Base-by-base conservation (phyloP, 2,329 filamentous ascomycete genomes). In the Truncatella angustata region DNA sequence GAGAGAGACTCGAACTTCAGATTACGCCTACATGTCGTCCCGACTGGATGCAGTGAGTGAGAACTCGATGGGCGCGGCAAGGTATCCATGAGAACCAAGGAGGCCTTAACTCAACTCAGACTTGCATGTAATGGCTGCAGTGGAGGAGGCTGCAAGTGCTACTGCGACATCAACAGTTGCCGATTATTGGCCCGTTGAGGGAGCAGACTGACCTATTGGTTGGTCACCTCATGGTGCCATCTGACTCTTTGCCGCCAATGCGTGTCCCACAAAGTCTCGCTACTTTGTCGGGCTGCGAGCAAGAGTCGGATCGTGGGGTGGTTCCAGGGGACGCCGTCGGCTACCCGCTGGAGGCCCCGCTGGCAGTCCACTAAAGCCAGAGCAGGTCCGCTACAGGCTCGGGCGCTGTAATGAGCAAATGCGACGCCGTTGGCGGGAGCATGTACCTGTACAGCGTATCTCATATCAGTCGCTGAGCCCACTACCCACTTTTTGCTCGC, bases 141-240 rank as follows among this genome's bases (percentile, higher is more conserved):
- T 35, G 18, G 46, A 42, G 14, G 48, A 30, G n/a, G 35, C 48
- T 44, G 49, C 49, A 51, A 51, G 49, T 51, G 49, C 49, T 45
- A 44, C 37, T 51, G 48, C 48, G 32, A 35, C 48, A 34, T 32
- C n/a, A 18, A 36, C 39, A 51, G 39, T 21, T 24, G 40, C 49
- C 26, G 37, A 51, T 51, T 51, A 51, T 51, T 51, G 49, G 49
- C 37, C 20, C 11, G 20, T 44, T 45, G 26, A n/a, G 21, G 5
- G 28, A 45, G 37, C 37, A 51, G 26, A 18, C 49, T 44, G 40
- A 45, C 49, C 49, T 45, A 51, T 51, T 51, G 49, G 49, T 30
- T 37, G 39, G 39, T 45, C 37, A 51, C 14, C 16, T 32, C 12
- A 18, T 44, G 39, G 24, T 44, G 20, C n/a, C 39, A 51, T 45